Evolutionary conservation across 345 rosid genomes (phyloP), one percentile per base, ranked within the genome.

Genomic region (Noccaea caerulescens): DNA sequence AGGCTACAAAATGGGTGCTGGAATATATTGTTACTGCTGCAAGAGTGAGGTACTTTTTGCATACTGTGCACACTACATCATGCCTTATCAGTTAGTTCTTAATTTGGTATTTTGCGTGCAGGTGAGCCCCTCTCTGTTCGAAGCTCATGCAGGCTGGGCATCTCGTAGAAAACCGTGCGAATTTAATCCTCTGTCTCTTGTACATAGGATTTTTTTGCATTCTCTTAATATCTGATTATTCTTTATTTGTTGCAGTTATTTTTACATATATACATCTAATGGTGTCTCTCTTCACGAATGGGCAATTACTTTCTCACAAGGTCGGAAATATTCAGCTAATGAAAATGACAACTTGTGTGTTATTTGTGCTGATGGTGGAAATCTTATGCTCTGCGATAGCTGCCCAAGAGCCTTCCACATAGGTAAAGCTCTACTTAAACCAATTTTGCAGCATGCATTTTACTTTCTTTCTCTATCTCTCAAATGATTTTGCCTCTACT

Each of bases 91-190:
- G 30, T 53, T 52, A 59, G 66, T 27, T 65, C 52, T 34, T 39
- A 68, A 61, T 72, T 57, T 67, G 10, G 67, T 63, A 27, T 66
- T 68, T 64, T 69, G 69, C 47, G 72, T 68, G 76, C 88, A 94
- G 99, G 92, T 94, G 79, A 94, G 99, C 83, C 88, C 99, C 42
- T 91, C 99, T 46, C 85, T 82, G 52, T 94, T 94, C 76, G 99
- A 94, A 85, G 93, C 88, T 79, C 99, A 94, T 85, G 99, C 99
- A 79, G 99, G 99, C 76, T 91, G 98, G 95, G 87, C 96, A 69
- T 83, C 99, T 46, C 96, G 98, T 65, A 85, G 85, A 77, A 91
- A 94, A 83, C 97, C 96, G 99, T 94, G 78, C 86, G 92, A 33
- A 69, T 42, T 64, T 63, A 3, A 51, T 63, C 66, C 50, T 27